These are phyloP conservation scores for Dactylonectria estremocensis DNA, from an alignment of 2,329 filamentous ascomycete genomes.

Conservation along the genomic window DNA sequence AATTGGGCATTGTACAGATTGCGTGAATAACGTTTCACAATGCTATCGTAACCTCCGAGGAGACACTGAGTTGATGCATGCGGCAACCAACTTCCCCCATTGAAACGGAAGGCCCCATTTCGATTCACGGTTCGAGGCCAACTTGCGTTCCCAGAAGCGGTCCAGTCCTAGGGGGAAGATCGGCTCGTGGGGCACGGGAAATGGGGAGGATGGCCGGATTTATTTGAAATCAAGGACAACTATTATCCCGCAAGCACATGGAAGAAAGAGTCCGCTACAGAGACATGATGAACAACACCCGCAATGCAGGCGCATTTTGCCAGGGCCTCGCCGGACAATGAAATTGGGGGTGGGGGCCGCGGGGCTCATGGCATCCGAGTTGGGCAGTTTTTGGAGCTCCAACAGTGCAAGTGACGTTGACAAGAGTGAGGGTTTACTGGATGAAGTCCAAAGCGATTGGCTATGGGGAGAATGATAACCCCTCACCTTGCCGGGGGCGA, in stretches of 20 bases:
- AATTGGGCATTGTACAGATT: slow-evolving; percentile 8
- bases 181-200: slow-evolving; percentile 9
- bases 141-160: slow-evolving; percentile 18
- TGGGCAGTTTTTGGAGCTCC: slow-evolving; percentile 39
- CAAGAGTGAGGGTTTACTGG: slow-evolving; percentile 9
- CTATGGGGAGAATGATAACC: slow-evolving; percentile 29
- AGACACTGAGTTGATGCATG: slow-evolving; percentile 16
- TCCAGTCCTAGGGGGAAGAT: slow-evolving; percentile 19
- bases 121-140: neutral
- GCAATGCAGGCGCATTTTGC: neutral
- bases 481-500: slow-evolving; percentile 33
- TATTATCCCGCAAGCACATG: slow-evolving; percentile 6
- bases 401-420: slow-evolving; percentile 29
- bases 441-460: slow-evolving; percentile 33
- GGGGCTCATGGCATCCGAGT: slow-evolving; percentile 29
- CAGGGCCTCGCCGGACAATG: slow-evolving; percentile 18
- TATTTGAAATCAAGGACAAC: slow-evolving; percentile 23
- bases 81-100: slow-evolving; percentile 12
- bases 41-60: slow-evolving; percentile 12
- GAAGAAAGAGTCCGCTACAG: slow-evolving; percentile 10
- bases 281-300: slow-evolving; percentile 7
- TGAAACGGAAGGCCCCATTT: neutral
- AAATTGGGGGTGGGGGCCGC: slow-evolving; percentile 36
- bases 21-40: slow-evolving; percentile 21
- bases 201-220: neutral